A percentile compares a stretch with the other conserved stretches of the same genome.
phyloP scores from a whole-genome alignment of 2,329 filamentous ascomycete species.

The Drechslerella stenobrocha region DNA sequence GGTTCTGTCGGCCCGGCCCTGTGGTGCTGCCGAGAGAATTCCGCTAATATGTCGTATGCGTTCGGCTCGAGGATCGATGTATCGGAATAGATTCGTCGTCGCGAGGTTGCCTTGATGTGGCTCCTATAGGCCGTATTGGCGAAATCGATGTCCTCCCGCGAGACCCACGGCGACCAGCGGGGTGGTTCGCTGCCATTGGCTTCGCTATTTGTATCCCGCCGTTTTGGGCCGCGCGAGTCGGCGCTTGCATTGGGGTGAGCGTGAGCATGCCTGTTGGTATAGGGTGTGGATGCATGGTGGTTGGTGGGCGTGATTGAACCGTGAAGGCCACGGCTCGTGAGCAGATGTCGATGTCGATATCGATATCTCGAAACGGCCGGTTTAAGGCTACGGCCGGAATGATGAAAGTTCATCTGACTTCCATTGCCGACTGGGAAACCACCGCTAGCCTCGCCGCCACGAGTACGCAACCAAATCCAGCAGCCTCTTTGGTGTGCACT shows the following conservation, averaged over 20 bases:
- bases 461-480: slow-evolving; percentile 23
- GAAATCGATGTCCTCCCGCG: slow-evolving; percentile 24
- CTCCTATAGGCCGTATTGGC: slow-evolving; percentile 15
- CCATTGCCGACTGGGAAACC: slow-evolving; percentile 39
- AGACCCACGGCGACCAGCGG: slow-evolving; percentile 10
- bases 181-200: neutral
- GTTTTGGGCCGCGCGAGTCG: neutral
- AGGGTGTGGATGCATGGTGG: neutral
- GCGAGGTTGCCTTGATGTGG: slow-evolving; percentile 15
- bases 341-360: slow-evolving; percentile 17
- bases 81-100: slow-evolving; percentile 22
- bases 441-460: slow-evolving; percentile 33
- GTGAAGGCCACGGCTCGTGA: slow-evolving; percentile 12
- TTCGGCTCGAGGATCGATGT: slow-evolving; percentile 34
- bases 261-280: neutral
- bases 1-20: no score
- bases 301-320: slow-evolving; percentile 11
- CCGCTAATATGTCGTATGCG: slow-evolving; percentile 30
- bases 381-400: slow-evolving; percentile 47
- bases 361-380: slow-evolving; percentile 37
- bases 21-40: slow-evolving; percentile 26
- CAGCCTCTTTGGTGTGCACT: neutral
- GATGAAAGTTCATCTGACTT: slow-evolving; percentile 48
- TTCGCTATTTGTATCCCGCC: neutral
- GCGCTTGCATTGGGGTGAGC: slow-evolving; percentile 1